Percentiles rank a stretch among this genome's conserved stretches.
Conservation (phyloP, 768 basidiomycete species). For the Kwoniella dejecticola region DNA sequence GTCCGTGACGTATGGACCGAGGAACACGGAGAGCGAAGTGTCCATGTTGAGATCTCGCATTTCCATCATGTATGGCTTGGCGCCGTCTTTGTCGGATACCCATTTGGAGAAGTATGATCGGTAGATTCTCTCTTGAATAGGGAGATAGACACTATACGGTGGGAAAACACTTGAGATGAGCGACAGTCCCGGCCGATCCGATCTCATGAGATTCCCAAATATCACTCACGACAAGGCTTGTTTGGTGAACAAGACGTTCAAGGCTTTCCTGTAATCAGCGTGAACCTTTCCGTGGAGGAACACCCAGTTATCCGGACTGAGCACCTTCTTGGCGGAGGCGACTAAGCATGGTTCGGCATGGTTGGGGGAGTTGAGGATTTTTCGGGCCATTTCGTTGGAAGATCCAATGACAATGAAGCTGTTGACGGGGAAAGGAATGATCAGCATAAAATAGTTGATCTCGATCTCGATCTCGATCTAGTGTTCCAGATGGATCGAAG, state of each 20-base stretch:
- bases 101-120: conserved; percentile 74
- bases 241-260: conserved; percentile 91
- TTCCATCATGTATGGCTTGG: conserved; percentile 72
- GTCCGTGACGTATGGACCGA: conserved; percentile 84
- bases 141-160: conserved; percentile 70
- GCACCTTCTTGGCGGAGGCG: conserved; percentile 81
- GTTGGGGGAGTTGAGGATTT: conserved; percentile 90
- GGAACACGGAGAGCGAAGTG: conserved; percentile 92
- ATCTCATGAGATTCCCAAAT: no score
- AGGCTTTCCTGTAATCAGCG: conserved; percentile 85
- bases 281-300: conserved; percentile 93
- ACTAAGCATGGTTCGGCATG: conserved; percentile 95
- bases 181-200: no score
- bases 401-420: conserved; percentile 99
- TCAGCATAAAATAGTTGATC: neutral
- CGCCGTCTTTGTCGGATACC: conserved; percentile 63
- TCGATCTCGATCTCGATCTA: no score
- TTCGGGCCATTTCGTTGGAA: conserved; percentile 86
- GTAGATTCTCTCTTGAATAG: conserved; percentile 78
- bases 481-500: neutral
- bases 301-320: conserved; percentile 92
- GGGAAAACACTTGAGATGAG: no score
- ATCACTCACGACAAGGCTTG: conserved; percentile 84
- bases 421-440: neutral
- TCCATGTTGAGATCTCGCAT: conserved; percentile 96